Percentiles rank a stretch among this genome's conserved stretches.
phyloP scores from a whole-genome alignment of 306 rosid genomes.

The Betula pendula region DNA sequence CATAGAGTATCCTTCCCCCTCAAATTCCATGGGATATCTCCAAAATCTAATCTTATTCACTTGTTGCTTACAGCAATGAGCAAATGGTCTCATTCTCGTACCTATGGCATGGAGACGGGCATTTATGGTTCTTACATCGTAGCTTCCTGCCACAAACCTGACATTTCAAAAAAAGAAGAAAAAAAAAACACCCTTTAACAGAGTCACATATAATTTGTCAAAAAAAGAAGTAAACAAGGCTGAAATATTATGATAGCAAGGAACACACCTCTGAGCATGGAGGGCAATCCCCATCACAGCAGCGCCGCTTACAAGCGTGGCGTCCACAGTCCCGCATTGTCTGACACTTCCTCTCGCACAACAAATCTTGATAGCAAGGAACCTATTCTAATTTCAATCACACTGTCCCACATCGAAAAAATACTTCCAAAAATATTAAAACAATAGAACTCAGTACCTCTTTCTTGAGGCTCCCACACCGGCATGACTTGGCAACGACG shows the following conservation, averaged over 20 bases:
- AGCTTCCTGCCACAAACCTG: conserved; percentile 90
- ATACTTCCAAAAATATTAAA: not conserved
- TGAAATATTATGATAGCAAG: conserved; percentile 26
- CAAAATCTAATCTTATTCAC: not conserved
- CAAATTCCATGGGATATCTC: not conserved
- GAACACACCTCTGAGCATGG: conserved; percentile 87
- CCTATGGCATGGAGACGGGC: conserved; percentile 97
- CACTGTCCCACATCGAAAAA: conserved; percentile 26
- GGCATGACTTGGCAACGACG: conserved; percentile 74
- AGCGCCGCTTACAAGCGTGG: conserved; percentile 89
- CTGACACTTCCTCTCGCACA: conserved; percentile 93
- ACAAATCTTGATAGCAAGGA: conserved; percentile 93
- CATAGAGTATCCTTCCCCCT: not conserved
- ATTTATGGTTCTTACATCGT: conserved; percentile 92
- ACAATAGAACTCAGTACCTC: conserved; percentile 45
- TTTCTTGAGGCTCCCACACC: conserved; percentile 89
- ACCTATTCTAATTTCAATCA: conserved; percentile 69
- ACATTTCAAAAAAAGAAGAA: conserved; percentile 21
- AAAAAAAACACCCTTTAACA: conserved; percentile 18
- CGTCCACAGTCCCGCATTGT: conserved; percentile 78
- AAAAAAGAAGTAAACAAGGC: conserved; percentile 24
- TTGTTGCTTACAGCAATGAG: conserved; percentile 13
- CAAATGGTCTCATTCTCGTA: conserved; percentile 38
- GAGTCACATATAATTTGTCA: conserved; percentile 11
- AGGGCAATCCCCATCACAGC: conserved; percentile 95